phyloP scores from a whole-genome alignment of 805 yeast species.

The Osmozyma mogii region DNA sequence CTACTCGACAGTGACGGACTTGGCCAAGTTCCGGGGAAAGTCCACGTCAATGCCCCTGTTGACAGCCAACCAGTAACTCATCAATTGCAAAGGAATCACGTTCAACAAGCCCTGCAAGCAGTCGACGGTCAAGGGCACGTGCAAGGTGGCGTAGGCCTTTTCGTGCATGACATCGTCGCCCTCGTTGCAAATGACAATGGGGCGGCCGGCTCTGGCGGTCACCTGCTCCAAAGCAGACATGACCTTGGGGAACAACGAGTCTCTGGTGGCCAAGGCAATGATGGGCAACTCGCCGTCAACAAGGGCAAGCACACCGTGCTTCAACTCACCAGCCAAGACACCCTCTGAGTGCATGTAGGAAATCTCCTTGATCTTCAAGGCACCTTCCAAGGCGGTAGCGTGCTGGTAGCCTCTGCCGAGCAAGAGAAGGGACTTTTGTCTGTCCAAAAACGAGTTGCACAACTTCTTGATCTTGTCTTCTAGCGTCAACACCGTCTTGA shows the following conservation, averaged over 20 bases:
- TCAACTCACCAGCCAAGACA: conserved; percentile 96
- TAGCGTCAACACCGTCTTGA: conserved; percentile 64
- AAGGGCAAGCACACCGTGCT: conserved; percentile 95
- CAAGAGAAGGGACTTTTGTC: conserved; percentile 79
- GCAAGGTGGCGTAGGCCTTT: conserved; percentile 61
- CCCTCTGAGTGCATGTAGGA: conserved; percentile 99
- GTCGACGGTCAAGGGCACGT: conserved; percentile 93
- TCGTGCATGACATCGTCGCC: conserved; percentile 61
- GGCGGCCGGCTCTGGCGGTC: conserved; percentile 94
- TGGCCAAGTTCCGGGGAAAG: conserved; percentile 97
- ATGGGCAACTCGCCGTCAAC: conserved; percentile 93
- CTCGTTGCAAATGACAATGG: conserved; percentile 82
- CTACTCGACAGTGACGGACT: conserved; percentile 94
- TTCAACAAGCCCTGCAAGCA: conserved; percentile 95
- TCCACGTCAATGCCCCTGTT: conserved; percentile 94
- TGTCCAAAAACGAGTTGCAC: conserved; percentile 65
- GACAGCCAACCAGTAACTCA: conserved; percentile 95
- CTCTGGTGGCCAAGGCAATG: conserved; percentile 93
- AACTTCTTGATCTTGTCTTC: conserved; percentile 67
- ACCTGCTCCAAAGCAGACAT: conserved; percentile 95
- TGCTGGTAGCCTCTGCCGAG: conserved; percentile 97
- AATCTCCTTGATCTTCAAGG: conserved; percentile 94
- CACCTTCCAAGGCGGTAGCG: conserved; percentile 98
- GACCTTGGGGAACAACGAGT: conserved; percentile 91
- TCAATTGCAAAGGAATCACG: conserved; percentile 89